These are phyloP conservation scores for Rhynchospora pubera DNA, from an alignment of 176 grass and related monocot genomes.

Conservation along the genomic window DNA sequence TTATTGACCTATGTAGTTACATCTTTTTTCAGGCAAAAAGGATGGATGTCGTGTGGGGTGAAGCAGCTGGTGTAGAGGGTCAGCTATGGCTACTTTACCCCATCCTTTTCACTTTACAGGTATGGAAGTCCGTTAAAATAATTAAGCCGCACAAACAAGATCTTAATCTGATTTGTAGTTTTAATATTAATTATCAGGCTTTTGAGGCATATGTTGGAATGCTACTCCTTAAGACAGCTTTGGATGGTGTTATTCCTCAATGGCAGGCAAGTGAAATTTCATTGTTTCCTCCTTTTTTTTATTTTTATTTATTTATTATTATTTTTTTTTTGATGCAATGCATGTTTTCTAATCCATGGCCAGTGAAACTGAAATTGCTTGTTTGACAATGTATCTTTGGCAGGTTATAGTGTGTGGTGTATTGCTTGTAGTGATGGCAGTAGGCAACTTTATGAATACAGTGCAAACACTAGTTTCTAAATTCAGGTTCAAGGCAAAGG, in stretches of 20 bases:
- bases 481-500: conserved; percentile 74
- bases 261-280: conserved; percentile 64
- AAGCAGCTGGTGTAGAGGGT: conserved; percentile 96
- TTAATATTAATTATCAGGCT: conserved; percentile 33
- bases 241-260: conserved; percentile 49
- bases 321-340: neutral
- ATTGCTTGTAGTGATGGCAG: conserved; percentile 77
- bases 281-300: neutral
- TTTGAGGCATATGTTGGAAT: conserved; percentile 82
- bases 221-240: conserved; percentile 68
- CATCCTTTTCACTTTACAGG: conserved; percentile 88
- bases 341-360: neutral
- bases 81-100: conserved; percentile 77
- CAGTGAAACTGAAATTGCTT: neutral
- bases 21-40: conserved; percentile 58
- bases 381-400: neutral
- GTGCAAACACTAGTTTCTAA: conserved; percentile 69
- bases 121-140: conserved; percentile 5
- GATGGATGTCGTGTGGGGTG: conserved; percentile 97
- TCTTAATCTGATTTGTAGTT: neutral
- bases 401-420: conserved; percentile 78
- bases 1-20: neutral
- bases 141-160: neutral
- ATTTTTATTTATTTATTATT: too few species aligned
- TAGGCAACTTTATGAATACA: conserved; percentile 76